A percentile compares a stretch with the other conserved stretches of the same genome.
Conservation (phyloP, 106 monocot species). For the Phalaenopsis equestris region DNA sequence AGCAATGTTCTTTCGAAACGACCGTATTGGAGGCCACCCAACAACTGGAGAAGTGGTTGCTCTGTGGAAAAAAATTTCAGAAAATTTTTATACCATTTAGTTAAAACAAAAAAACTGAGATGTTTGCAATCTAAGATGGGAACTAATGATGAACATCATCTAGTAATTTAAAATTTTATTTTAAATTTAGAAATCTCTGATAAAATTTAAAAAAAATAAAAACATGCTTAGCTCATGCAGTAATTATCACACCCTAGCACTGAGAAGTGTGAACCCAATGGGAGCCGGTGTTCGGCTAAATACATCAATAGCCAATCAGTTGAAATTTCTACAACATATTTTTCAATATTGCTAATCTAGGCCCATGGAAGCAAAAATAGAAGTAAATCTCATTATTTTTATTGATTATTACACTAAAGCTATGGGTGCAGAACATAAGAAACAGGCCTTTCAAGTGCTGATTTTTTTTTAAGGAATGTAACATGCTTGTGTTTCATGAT, state of each 20-base stretch:
- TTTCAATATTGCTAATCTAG: no score
- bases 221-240: no score
- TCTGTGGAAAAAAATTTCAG: conserved; percentile 10
- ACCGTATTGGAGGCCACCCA: conserved; percentile 88
- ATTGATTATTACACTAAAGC: neutral
- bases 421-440: neutral
- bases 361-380: no score
- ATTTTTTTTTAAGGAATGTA: neutral
- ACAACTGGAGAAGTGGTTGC: conserved; percentile 38
- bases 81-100: neutral
- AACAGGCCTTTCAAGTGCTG: neutral
- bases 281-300: no score
- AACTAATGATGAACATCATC: neutral
- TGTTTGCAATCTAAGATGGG: neutral
- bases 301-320: no score
- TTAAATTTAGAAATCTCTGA: no score
- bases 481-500: neutral
- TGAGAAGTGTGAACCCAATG: no score
- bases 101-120: neutral
- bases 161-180: neutral
- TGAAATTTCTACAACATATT: no score
- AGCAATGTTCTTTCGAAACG: conserved; percentile 61
- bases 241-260: no score
- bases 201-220: no score
- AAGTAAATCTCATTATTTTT: neutral